A percentile compares a stretch with the other conserved stretches of the same genome.
These are phyloP conservation scores for Ilex aquifolium DNA, from an alignment of 257 asterid genomes.

Conservation along the genomic window DNA sequence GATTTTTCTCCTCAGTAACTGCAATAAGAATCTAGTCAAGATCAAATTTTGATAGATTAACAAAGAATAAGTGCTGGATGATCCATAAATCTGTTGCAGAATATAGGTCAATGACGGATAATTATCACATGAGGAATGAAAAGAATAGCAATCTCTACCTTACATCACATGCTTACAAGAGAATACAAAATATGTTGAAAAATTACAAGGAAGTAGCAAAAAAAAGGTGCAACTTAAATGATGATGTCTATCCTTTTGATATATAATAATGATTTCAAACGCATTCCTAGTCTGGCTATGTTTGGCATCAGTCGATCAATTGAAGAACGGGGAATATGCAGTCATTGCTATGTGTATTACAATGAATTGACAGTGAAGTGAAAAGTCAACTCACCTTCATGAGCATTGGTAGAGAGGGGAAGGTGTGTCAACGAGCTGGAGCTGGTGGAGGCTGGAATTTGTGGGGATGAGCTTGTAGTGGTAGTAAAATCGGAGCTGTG, in stretches of 20 bases:
- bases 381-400: not conserved
- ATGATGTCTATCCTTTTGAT: too few species aligned
- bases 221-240: too few species aligned
- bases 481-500: not conserved
- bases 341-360: not conserved
- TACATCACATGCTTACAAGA: not conserved
- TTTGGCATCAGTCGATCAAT: too few species aligned
- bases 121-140: not conserved
- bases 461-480: not conserved
- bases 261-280: too few species aligned
- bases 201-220: not conserved
- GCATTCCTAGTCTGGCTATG: too few species aligned
- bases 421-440: not conserved
- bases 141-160: not conserved
- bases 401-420: slow-evolving; percentile 1
- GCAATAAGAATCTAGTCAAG: slow-evolving; percentile 18
- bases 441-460: not conserved
- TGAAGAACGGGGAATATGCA: too few species aligned
- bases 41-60: too few species aligned
- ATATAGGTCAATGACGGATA: not conserved
- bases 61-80: too few species aligned
- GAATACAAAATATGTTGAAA: not conserved
- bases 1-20: slow-evolving; percentile 62
- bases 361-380: not conserved
- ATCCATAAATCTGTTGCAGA: not conserved